These are phyloP conservation scores for Kalanchoe fedtschenkoi DNA, from an alignment of 164 flowering plant genomes.

Conservation along the genomic window DNA sequence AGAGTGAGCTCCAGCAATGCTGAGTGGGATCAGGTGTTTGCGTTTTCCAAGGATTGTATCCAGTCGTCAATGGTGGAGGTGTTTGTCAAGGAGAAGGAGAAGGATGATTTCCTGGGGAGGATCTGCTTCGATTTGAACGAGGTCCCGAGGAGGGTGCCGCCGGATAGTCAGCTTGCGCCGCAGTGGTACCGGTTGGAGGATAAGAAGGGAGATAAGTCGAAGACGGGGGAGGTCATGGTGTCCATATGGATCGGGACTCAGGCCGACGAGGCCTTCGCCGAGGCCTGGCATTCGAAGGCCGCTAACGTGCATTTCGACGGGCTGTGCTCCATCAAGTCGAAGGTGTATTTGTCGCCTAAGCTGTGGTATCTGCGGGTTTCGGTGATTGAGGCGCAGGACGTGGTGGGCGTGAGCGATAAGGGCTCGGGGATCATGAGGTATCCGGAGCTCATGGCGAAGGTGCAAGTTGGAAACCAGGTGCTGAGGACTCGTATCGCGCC, in stretches of 20 bases:
- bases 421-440: constrained; percentile 25
- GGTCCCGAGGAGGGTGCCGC: constrained; percentile 52
- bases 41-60: constrained; percentile 51
- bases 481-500: constrained; percentile 33
- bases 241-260: constrained; percentile 67
- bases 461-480: constrained; percentile 46
- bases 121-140: constrained; percentile 54
- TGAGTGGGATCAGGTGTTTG: constrained; percentile 57
- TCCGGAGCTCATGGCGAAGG: constrained; percentile 44
- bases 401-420: constrained; percentile 26
- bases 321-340: constrained; percentile 35
- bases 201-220: constrained; percentile 29
- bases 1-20: constrained; percentile 17
- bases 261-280: constrained; percentile 58
- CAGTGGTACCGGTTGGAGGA: constrained; percentile 65
- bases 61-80: constrained; percentile 51
- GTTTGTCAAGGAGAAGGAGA: constrained; percentile 36
- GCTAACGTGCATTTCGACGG: constrained; percentile 51
- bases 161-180: constrained; percentile 59
- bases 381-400: constrained; percentile 54
- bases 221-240: constrained; percentile 45
- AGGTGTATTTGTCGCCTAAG: constrained; percentile 59
- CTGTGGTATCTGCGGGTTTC: constrained; percentile 49
- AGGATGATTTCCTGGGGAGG: constrained; percentile 43
- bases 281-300: constrained; percentile 66